These are phyloP conservation scores for Pharnaceum exiguum DNA, from an alignment of 148 eudicot species.

Conservation along the genomic window DNA sequence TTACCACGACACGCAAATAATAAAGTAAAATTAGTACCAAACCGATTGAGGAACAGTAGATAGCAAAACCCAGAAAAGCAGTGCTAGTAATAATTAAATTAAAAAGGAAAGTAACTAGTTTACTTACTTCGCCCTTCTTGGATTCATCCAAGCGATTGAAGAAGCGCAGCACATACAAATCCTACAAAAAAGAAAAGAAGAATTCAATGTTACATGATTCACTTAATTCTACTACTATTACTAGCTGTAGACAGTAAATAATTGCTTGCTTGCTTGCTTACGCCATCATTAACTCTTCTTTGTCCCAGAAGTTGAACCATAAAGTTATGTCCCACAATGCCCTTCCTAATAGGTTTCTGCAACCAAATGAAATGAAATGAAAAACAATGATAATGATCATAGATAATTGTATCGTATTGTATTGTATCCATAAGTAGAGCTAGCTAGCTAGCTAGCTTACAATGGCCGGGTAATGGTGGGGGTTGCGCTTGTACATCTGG, in stretches of 20 bases:
- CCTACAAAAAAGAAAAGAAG: constrained; percentile 36
- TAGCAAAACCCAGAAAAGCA: background rate
- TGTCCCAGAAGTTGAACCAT: constrained; percentile 79
- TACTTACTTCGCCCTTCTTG: constrained; percentile 94
- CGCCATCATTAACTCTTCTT: constrained; percentile 56
- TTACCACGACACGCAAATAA: constrained; percentile 34
- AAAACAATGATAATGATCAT: too few relatives aligned
- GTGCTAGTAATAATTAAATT: background rate
- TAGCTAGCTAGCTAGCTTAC: constrained; percentile 25
- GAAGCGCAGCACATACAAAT: constrained; percentile 81
- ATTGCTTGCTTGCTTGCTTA: constrained; percentile 43
- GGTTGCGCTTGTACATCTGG: constrained; percentile 92
- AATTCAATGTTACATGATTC: too few relatives aligned
- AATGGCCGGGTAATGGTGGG: constrained; percentile 58
- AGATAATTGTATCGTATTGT: too few relatives aligned
- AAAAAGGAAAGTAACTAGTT: too few relatives aligned
- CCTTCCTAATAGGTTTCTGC: constrained; percentile 86
- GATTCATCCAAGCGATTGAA: constrained; percentile 89
- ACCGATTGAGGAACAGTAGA: too few relatives aligned
- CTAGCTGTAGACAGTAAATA: too few relatives aligned
- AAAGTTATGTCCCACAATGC: constrained; percentile 71
- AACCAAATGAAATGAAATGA: background rate
- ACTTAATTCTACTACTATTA: too few relatives aligned
- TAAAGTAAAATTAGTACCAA: too few relatives aligned
- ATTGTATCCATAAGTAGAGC: too few relatives aligned